phyloP scores from a whole-genome alignment of 768 basidiomycete genomes.

The Hortiboletus flavorubellus region DNA sequence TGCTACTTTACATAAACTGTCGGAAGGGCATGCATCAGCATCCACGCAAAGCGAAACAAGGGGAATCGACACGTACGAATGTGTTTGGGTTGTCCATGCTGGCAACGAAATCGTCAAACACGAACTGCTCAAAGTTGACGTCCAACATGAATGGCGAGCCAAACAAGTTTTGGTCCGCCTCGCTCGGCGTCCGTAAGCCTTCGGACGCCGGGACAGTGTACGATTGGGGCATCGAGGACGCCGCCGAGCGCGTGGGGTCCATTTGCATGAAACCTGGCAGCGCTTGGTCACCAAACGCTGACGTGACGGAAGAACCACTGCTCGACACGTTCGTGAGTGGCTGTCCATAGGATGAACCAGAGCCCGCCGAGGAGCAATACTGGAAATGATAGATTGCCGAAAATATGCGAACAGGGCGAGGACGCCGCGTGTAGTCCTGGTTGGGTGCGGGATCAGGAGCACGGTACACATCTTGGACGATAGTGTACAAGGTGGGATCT shows the following conservation, averaged over 20 bases:
- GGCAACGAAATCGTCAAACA: conserved; percentile 25
- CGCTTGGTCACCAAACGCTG: conserved; percentile 7
- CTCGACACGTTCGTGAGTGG: conserved; percentile 12
- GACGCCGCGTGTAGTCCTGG: conserved; percentile 16
- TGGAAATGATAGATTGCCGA: conserved; percentile 59
- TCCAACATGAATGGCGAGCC: conserved; percentile 31
- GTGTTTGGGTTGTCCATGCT: conserved; percentile 27
- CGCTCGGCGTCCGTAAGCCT: not conserved
- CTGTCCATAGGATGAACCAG: conserved; percentile 10
- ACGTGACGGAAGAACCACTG: conserved; percentile 13
- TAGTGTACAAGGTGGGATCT: conserved; percentile 68
- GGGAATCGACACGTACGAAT: conserved; percentile 30
- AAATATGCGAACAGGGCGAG: conserved; percentile 40
- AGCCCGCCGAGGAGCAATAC: conserved; percentile 29
- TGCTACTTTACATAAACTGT: conserved; percentile 23
- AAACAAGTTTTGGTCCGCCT: conserved; percentile 23
- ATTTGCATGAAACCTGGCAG: not conserved
- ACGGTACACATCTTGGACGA: conserved; percentile 57
- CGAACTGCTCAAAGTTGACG: conserved; percentile 26
- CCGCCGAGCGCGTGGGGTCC: not conserved
- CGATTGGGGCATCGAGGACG: conserved; percentile 6
- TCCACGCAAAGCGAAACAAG: not conserved
- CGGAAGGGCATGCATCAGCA: conserved; percentile 6
- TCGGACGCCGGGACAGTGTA: not conserved
- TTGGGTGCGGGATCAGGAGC: conserved; percentile 27